Base-by-base conservation (phyloP, 306 rosid species). In the Aeschynomene evenia region DNA sequence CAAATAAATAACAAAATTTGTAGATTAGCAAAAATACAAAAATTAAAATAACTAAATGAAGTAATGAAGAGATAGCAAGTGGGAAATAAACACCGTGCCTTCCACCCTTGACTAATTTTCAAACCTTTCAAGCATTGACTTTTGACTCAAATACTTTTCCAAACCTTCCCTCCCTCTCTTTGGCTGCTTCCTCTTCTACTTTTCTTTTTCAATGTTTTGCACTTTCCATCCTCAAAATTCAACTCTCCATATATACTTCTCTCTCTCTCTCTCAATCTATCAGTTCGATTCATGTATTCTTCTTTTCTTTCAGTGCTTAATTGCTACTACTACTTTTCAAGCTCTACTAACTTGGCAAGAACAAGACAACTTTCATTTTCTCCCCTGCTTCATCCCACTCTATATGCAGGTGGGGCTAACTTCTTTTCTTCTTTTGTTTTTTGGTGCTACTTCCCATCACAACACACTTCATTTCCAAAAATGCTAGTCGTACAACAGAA, bases 121-220 rank as follows among this genome's bases (percentile, higher is more conserved):
- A 85, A 83, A 69, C 34, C 39, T 42, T 67, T 77, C 52, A 71
- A 76, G 58, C 52, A 77, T 78, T 16, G 84, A 77, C 94, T 91
- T 91, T 87, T 88, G 97, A 91, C 95, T 64, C 46, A 70, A 2
- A 80, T 82, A 91, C 97, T 91, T 91, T 91, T 91, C 95, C 73
- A 56, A n/a, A 66, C 70, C 73, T 23, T 72, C 58, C 39, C 36
- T n/a, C 23, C 21, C 55, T 24, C 3, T 28, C 7, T 53, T 52
- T 68, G 80, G 82, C 79, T 74, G 63, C 57, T 57, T 54, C 53
- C 51, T 22, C 40, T 78, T 9, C 68, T 67, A 67, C 79, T 70
- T 75, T 75, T 71, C 78, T 49, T 33, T 24, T 46, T 0, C 5
- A 4, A 4, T 58, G 4, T 36, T 51, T 61, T 55, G 28, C 59